A percentile compares a stretch with the other conserved stretches of the same genome.
Conservation (phyloP, 345 rosid genomes). For the Populus simonii region DNA sequence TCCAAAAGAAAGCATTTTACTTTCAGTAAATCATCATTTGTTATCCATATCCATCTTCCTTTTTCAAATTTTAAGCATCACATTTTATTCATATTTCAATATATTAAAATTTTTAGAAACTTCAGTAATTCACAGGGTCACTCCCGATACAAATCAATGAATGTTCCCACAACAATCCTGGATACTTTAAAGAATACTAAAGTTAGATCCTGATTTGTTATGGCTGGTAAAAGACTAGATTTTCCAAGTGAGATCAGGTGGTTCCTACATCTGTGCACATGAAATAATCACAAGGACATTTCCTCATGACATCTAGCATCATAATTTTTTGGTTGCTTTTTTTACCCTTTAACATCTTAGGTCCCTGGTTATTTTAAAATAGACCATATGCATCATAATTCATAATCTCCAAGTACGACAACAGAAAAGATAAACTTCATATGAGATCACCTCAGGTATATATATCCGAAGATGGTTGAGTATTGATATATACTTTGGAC, state of each 20-base stretch:
- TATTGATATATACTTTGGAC: constrained; percentile 98
- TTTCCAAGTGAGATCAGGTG: not conserved
- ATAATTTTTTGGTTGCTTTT: not conserved
- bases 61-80: not conserved
- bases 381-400: constrained; percentile 1
- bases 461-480: constrained; percentile 98
- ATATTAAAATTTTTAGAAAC: not conserved
- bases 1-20: not conserved
- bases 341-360: not conserved
- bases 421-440: not conserved
- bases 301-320: not conserved
- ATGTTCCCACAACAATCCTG: not conserved
- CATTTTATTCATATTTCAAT: not conserved
- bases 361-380: not conserved
- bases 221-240: not conserved
- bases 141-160: not conserved
- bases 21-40: not conserved
- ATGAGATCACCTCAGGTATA: constrained; percentile 80
- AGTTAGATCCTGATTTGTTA: not conserved
- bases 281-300: not conserved
- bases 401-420: not conserved
- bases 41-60: not conserved
- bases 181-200: not conserved
- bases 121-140: not conserved
- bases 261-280: not conserved